Conservation (phyloP, 495 filamentous ascomycete genomes). For the Aspergillus affinis region DNA sequence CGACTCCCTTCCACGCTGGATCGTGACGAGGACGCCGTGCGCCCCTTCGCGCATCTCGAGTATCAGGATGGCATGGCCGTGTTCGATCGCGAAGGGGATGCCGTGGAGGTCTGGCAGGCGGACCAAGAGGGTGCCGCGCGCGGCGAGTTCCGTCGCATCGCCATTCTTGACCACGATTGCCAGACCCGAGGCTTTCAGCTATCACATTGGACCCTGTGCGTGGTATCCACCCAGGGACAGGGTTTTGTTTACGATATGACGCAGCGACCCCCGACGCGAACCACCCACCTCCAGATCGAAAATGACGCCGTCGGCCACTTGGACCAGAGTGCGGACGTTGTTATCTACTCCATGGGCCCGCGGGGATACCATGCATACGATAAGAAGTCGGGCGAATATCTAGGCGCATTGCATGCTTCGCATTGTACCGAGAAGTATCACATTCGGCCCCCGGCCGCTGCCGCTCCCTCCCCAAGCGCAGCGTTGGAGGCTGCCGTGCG, state of each 20-base stretch:
- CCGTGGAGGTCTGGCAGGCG: slow-evolving; percentile 39
- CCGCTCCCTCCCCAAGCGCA: slow-evolving; percentile 16
- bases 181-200: slow-evolving; percentile 43
- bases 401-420: slow-evolving; percentile 34
- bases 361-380: slow-evolving; percentile 36
- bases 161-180: slow-evolving; percentile 35
- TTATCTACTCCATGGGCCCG: slow-evolving; percentile 42
- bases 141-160: slow-evolving; percentile 40
- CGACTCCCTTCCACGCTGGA: slow-evolving; percentile 35
- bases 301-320: slow-evolving; percentile 36
- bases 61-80: slow-evolving; percentile 45
- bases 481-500: slow-evolving; percentile 22
- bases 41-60: slow-evolving; percentile 39
- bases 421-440: slow-evolving; percentile 32
- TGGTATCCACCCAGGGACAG: slow-evolving; percentile 38
- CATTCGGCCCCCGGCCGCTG: slow-evolving; percentile 25
- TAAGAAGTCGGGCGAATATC: slow-evolving; percentile 28
- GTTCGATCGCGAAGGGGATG: slow-evolving; percentile 42
- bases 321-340: slow-evolving; percentile 36
- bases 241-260: slow-evolving; percentile 46
- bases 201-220: slow-evolving; percentile 40
- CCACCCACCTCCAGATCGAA: slow-evolving; percentile 32
- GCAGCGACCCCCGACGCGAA: slow-evolving; percentile 32
- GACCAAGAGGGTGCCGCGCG: slow-evolving; percentile 30
- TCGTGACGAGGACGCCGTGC: slow-evolving; percentile 28